Conservation (phyloP, 2,329 filamentous ascomycete species). For the Penicillium sp. region DNA sequence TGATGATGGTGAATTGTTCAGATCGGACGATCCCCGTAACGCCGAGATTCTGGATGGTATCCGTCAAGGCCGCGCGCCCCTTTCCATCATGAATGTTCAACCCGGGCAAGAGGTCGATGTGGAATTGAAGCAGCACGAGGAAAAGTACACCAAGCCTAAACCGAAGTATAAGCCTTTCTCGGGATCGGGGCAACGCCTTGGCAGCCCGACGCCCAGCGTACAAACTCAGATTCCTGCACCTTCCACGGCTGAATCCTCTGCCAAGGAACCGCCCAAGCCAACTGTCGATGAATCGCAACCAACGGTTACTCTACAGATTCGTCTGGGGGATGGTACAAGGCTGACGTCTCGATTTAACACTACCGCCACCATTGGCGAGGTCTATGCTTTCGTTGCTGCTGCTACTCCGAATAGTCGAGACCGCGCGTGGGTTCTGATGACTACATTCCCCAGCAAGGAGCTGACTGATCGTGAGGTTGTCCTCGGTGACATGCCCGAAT, state of each 20-base stretch:
- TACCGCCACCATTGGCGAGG: conserved; percentile 60
- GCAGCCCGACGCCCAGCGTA: conserved; percentile 59
- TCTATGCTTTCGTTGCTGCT: conserved; percentile 59
- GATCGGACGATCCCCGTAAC: conserved; percentile 61
- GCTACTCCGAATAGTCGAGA: conserved; percentile 49
- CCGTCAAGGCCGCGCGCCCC: conserved; percentile 59
- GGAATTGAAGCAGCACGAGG: conserved; percentile 60
- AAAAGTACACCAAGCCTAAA: conserved; percentile 61
- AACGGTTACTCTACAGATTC: conserved; percentile 58
- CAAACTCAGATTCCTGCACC: conserved; percentile 33
- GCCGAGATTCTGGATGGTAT: conserved; percentile 60
- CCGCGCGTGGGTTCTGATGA: conserved; percentile 59
- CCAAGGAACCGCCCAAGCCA: conserved; percentile 38
- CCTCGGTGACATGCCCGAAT: conserved; percentile 48
- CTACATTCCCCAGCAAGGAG: conserved; percentile 63
- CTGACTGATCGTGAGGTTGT: conserved; percentile 52
- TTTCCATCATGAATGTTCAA: conserved; percentile 60
- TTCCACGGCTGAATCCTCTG: conserved; percentile 19
- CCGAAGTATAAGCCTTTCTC: conserved; percentile 61
- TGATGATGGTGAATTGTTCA: conserved; percentile 61
- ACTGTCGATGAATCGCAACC: conserved; percentile 57
- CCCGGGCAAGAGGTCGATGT: conserved; percentile 63
- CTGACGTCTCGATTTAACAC: conserved; percentile 62
- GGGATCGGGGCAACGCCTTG: conserved; percentile 58
- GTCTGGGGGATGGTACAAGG: conserved; percentile 60